Evolutionary conservation across 1,284 basidiomycete genomes (phyloP).

Genomic region (Puccinia triticina): DNA sequence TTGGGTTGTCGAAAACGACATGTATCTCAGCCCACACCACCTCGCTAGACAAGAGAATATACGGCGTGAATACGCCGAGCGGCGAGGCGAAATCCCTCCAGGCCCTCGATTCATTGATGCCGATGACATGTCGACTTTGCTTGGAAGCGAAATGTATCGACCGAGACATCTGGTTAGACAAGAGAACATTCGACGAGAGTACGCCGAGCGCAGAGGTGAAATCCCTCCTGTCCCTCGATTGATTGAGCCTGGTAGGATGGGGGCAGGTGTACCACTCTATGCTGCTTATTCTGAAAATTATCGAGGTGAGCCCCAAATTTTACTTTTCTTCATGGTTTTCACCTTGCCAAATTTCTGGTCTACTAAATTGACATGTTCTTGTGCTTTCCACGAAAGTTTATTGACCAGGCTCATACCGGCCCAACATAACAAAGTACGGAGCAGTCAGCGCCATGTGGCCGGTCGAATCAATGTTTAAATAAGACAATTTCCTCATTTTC

Average conservation of each 20-base stretch:
- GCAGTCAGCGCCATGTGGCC: background rate
- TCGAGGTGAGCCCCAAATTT: background rate
- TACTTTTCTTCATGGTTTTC: background rate
- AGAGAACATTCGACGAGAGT: slow-evolving; percentile 39
- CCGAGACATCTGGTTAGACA: slow-evolving; percentile 28
- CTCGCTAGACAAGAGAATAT: slow-evolving; percentile 33
- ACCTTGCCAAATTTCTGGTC: background rate
- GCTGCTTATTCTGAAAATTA: slow-evolving; percentile 4
- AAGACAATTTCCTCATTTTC: background rate
- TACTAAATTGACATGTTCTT: background rate
- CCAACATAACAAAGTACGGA: background rate
- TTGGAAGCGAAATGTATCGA: background rate
- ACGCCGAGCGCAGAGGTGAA: slow-evolving; percentile 45
- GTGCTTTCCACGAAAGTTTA: background rate
- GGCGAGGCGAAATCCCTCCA: slow-evolving; percentile 47
- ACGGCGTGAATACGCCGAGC: slow-evolving; percentile 38
- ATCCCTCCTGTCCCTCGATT: slow-evolving; percentile 44
- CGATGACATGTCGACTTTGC: background rate
- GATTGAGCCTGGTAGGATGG: slow-evolving; percentile 35
- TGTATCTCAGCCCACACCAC: slow-evolving; percentile 19
- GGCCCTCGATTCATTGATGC: slow-evolving; percentile 31
- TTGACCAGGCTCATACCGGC: background rate
- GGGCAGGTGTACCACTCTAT: background rate
- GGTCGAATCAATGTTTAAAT: background rate
- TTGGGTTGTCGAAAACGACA: slow-evolving; percentile 11